Evolutionary conservation across 176 grass and related monocot species (phyloP).

Genomic region (Typha latifolia): DNA sequence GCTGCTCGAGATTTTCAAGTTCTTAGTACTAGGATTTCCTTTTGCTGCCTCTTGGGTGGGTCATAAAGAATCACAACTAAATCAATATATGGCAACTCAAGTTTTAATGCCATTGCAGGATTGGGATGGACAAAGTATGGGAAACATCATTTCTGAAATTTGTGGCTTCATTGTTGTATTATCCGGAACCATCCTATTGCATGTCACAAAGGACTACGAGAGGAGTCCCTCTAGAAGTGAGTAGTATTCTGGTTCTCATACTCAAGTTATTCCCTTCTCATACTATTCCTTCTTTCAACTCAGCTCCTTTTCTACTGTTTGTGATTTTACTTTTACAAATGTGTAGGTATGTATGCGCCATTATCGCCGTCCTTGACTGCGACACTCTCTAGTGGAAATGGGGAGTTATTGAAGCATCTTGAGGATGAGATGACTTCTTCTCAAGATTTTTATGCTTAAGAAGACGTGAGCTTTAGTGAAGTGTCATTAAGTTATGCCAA

Average conservation of each 20-base stretch:
- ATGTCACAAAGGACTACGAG: slow-evolving; percentile 90
- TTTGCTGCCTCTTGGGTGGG: not conserved
- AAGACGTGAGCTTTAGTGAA: slow-evolving; percentile 60
- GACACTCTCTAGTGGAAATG: slow-evolving; percentile 44
- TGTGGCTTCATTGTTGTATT: slow-evolving; percentile 89
- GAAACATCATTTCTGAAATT: slow-evolving; percentile 87
- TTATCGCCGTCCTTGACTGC: slow-evolving; percentile 69
- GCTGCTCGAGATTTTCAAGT: not conserved
- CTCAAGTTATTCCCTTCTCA: no score
- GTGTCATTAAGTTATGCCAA: not conserved
- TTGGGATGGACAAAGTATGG: slow-evolving; percentile 78
- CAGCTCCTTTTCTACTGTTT: no score
- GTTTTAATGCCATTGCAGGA: slow-evolving; percentile 42
- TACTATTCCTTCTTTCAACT: no score
- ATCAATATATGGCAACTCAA: not conserved
- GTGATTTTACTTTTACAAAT: no score
- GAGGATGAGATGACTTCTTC: slow-evolving; percentile 35
- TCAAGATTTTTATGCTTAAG: slow-evolving; percentile 43
- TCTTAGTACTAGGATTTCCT: not conserved
- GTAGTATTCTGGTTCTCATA: not conserved
- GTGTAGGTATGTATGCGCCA: slow-evolving; percentile 54
- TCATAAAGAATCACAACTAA: not conserved
- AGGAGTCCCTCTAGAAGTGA: slow-evolving; percentile 55
- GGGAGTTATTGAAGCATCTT: slow-evolving; percentile 54
- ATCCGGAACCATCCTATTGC: slow-evolving; percentile 82